Evolutionary conservation across 495 filamentous ascomycete genomes (phyloP).

Genomic region (Rhypophila decipiens): DNA sequence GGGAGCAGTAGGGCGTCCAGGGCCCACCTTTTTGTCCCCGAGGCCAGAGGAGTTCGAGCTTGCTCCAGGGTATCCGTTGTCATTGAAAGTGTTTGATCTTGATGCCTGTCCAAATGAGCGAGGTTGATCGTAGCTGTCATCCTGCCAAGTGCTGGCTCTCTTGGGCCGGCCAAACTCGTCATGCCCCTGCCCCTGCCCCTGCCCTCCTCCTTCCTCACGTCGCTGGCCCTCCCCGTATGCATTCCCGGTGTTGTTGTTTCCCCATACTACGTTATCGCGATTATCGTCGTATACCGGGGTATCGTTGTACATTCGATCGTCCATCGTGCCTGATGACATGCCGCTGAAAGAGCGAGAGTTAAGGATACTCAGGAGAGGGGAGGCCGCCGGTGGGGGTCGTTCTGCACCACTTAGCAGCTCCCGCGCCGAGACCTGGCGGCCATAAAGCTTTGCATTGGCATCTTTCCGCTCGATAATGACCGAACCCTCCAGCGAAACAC

Average conservation of each 20-base stretch:
- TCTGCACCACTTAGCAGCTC: slow-evolving; percentile 75
- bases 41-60: background rate
- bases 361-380: slow-evolving; percentile 75
- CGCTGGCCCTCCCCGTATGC: slow-evolving; percentile 70
- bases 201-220: slow-evolving; percentile 39
- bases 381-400: slow-evolving; percentile 72
- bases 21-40: slow-evolving; percentile 36
- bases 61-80: slow-evolving; percentile 22
- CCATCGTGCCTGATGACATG: slow-evolving; percentile 34
- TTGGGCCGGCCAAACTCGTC: slow-evolving; percentile 45
- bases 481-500: slow-evolving; percentile 87
- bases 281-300: slow-evolving; percentile 83
- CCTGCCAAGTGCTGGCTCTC: slow-evolving; percentile 77
- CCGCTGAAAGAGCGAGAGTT: slow-evolving; percentile 80
- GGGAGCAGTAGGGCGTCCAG: slow-evolving; percentile 71
- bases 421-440: slow-evolving; percentile 67
- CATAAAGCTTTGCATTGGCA: slow-evolving; percentile 95
- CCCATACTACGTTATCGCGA: slow-evolving; percentile 92
- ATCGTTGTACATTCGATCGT: slow-evolving; percentile 86
- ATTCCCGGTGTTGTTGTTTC: slow-evolving; percentile 66
- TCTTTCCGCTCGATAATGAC: slow-evolving; percentile 89
- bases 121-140: slow-evolving; percentile 75
- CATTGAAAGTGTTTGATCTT: slow-evolving; percentile 33
- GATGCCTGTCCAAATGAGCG: slow-evolving; percentile 42
- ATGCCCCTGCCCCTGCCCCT: slow-evolving; percentile 50